These are phyloP conservation scores for Vigna radiata DNA, from an alignment of 306 rosid genomes.

Conservation along the genomic window DNA sequence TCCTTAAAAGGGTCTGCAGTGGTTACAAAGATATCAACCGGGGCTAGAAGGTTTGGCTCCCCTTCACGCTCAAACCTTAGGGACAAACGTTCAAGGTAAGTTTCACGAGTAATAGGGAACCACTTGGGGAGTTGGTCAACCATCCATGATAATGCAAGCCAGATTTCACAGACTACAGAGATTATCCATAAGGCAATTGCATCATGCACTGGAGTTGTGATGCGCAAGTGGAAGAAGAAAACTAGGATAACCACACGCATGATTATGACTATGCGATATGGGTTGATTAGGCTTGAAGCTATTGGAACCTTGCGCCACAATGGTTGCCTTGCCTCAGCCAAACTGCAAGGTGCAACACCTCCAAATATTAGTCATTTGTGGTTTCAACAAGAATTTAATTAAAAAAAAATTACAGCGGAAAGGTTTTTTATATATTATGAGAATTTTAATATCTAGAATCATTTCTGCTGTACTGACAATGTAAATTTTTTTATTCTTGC, in stretches of 20 bases:
- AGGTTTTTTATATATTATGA: not conserved
- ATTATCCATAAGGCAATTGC: conserved; percentile 83
- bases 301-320: conserved; percentile 84
- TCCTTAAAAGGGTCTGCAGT: conserved; percentile 92
- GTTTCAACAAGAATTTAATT: not conserved
- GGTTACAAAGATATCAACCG: conserved; percentile 80
- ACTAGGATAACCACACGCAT: conserved; percentile 69
- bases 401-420: not conserved
- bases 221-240: conserved; percentile 83
- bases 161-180: conserved; percentile 86
- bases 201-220: conserved; percentile 78
- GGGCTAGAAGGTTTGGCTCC: conserved; percentile 61
- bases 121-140: conserved; percentile 94
- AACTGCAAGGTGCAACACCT: conserved; percentile 48
- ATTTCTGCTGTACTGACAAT: not conserved
- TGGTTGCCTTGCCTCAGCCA: conserved; percentile 87
- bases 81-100: conserved; percentile 85
- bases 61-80: conserved; percentile 77
- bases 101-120: conserved; percentile 83
- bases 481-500: not conserved
- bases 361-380: not conserved
- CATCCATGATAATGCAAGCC: conserved; percentile 92
- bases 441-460: not conserved
- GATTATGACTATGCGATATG: conserved; percentile 91
- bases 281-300: conserved; percentile 80